Evolutionary conservation across 352 stramenopile genomes (phyloP).

Genomic region (Pythium aphanidermatum): DNA sequence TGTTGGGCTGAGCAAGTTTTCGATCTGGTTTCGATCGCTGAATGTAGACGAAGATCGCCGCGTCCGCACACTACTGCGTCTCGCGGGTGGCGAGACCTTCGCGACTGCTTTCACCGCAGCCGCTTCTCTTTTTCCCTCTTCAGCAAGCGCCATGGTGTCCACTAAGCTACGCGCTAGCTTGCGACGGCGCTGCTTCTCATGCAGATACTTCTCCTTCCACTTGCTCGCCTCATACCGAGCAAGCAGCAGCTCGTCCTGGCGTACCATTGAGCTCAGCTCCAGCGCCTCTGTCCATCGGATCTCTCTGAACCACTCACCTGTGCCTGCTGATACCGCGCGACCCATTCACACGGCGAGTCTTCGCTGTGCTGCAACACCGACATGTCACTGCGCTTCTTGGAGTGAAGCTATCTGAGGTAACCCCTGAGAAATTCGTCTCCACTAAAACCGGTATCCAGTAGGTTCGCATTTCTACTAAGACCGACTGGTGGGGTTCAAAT

Average conservation of each 20-base stretch:
- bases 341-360: constrained; percentile 17
- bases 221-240: constrained; percentile 60
- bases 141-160: constrained; percentile 47
- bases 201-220: constrained; percentile 80
- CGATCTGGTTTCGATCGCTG: constrained; percentile 49
- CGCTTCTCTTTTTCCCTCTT: constrained; percentile 10
- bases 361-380: not conserved
- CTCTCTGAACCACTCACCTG: constrained; percentile 10
- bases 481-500: not conserved
- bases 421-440: not conserved
- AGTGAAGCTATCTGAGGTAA: constrained; percentile 5
- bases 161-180: constrained; percentile 58
- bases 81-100: no score
- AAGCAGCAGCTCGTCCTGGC: constrained; percentile 53
- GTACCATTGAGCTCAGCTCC: not conserved
- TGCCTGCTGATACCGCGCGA: constrained; percentile 11
- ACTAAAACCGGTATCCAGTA: constrained; percentile 5
- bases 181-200: constrained; percentile 62
- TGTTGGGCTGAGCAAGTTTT: constrained; percentile 68
- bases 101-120: not conserved
- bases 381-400: constrained; percentile 2
- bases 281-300: not conserved
- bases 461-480: not conserved
- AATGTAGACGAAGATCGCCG: constrained; percentile 38
- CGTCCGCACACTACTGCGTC: constrained; percentile 1